Percentiles rank a stretch among this genome's conserved stretches.
phyloP scores from a whole-genome alignment of 1,284 basidiomycete genomes.

The Golubevia sp. region DNA sequence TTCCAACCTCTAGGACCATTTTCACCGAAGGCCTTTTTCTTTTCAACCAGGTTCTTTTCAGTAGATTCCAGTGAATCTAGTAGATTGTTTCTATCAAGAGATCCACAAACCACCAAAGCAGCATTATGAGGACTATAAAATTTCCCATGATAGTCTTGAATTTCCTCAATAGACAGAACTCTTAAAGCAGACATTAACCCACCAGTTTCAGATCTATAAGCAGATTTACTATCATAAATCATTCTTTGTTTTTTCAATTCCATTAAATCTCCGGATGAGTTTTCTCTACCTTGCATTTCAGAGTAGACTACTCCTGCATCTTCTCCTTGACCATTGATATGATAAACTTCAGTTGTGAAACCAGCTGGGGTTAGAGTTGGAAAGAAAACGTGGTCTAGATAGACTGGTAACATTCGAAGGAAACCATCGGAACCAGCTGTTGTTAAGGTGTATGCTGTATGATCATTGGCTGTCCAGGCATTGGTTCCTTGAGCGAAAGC shows the following conservation, averaged over 20 bases:
- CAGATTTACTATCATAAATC: slow-evolving; percentile 80
- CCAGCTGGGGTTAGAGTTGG: slow-evolving; percentile 90
- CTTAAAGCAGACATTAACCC: slow-evolving; percentile 91
- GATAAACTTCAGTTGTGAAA: slow-evolving; percentile 85
- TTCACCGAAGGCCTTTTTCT: slow-evolving; percentile 59
- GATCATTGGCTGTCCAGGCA: slow-evolving; percentile 68
- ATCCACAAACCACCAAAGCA: slow-evolving; percentile 79
- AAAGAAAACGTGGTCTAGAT: slow-evolving; percentile 95
- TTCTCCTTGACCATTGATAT: slow-evolving; percentile 86
- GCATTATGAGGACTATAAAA: slow-evolving; percentile 97
- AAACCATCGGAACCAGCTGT: slow-evolving; percentile 97
- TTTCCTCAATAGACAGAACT: slow-evolving; percentile 85
- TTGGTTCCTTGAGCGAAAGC: slow-evolving; percentile 85
- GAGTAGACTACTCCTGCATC: slow-evolving; percentile 88
- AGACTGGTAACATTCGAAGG: slow-evolving; percentile 89
- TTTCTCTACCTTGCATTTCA: slow-evolving; percentile 94
- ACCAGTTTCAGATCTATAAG: slow-evolving; percentile 94
- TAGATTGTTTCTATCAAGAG: slow-evolving; percentile 68
- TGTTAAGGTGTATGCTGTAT: slow-evolving; percentile 92
- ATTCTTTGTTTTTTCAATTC: slow-evolving; percentile 69
- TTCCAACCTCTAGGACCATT: slow-evolving; percentile 81
- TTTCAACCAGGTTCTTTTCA: slow-evolving; percentile 41
- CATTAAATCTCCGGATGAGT: slow-evolving; percentile 88
- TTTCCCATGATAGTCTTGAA: slow-evolving; percentile 79
- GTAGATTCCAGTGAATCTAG: slow-evolving; percentile 69